Percentiles rank a stretch among this genome's conserved stretches.
These are phyloP conservation scores for Senna siamea DNA, from an alignment of 306 rosid genomes.

Conservation along the genomic window DNA sequence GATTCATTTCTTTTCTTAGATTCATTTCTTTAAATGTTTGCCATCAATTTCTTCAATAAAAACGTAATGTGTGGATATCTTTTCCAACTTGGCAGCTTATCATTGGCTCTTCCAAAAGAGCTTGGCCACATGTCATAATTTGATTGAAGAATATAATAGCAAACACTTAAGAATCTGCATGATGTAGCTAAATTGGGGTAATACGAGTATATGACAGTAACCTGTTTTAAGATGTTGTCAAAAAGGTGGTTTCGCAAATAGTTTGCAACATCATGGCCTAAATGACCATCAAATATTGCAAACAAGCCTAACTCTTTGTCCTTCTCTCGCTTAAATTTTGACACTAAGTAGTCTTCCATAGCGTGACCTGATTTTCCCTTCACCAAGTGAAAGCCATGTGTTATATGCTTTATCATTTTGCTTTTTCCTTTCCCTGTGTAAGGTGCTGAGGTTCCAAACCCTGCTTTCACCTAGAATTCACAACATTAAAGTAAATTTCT, in stretches of 20 bases:
- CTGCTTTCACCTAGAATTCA: conserved; percentile 44
- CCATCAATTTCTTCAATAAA: neutral
- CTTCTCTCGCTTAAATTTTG: conserved; percentile 56
- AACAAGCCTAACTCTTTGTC: conserved; percentile 64
- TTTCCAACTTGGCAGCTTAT: too few relatives aligned
- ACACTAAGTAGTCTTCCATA: conserved; percentile 71
- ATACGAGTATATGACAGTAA: neutral
- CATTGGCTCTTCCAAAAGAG: too few relatives aligned
- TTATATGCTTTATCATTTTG: conserved; percentile 48
- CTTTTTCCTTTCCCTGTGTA: conserved; percentile 69
- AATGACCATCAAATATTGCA: conserved; percentile 81
- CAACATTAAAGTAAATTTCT: conserved; percentile 4
- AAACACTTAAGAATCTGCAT: too few relatives aligned
- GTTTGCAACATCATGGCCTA: conserved; percentile 69
- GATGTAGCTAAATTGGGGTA: too few relatives aligned
- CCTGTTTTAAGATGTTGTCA: conserved; percentile 66
- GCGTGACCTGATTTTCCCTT: conserved; percentile 72
- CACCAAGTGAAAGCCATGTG: conserved; percentile 66
- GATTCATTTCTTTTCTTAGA: neutral
- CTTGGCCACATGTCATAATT: too few relatives aligned
- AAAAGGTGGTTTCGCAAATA: conserved; percentile 69
- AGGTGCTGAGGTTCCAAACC: conserved; percentile 47
- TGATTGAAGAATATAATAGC: too few relatives aligned
- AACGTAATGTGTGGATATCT: too few relatives aligned
- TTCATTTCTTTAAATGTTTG: neutral